These are phyloP conservation scores for Cryptosporidium sp. DNA, from an alignment of 169 alveolate species.

Conservation along the genomic window DNA sequence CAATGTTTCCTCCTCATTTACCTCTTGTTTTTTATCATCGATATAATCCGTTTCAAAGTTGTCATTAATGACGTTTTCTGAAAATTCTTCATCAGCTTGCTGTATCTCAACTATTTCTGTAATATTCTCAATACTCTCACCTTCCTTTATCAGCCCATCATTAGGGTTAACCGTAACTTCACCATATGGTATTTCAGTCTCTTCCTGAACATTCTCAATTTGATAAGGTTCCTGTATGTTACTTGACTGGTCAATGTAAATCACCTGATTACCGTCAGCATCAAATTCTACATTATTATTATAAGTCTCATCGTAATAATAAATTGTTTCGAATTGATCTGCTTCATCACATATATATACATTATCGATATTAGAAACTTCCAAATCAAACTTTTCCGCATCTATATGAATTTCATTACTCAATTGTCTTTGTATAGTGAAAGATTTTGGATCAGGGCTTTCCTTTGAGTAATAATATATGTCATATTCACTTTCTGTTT, in stretches of 20 bases:
- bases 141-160: background rate
- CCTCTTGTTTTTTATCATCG: background rate
- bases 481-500: conserved; percentile 24
- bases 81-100: background rate
- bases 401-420: conserved; percentile 21
- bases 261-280: background rate
- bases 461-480: conserved; percentile 24
- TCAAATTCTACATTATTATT: background rate
- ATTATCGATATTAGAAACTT: conserved; percentile 28
- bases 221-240: conserved; percentile 2
- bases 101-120: background rate
- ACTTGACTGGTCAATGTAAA: conserved; percentile 1
- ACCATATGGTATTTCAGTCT: background rate
- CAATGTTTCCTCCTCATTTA: background rate
- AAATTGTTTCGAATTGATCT: conserved; percentile 48
- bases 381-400: background rate
- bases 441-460: conserved; percentile 3
- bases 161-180: background rate
- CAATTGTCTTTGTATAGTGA: background rate
- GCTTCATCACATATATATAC: conserved; percentile 40
- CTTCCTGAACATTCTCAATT: background rate
- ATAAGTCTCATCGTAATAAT: conserved; percentile 21
- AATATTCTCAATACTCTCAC: background rate
- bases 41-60: background rate
- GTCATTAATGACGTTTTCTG: background rate